Evolutionary conservation across 495 filamentous ascomycete genomes (phyloP), one percentile per base, ranked within the genome.

Genomic region (Xylaria acuta): DNA sequence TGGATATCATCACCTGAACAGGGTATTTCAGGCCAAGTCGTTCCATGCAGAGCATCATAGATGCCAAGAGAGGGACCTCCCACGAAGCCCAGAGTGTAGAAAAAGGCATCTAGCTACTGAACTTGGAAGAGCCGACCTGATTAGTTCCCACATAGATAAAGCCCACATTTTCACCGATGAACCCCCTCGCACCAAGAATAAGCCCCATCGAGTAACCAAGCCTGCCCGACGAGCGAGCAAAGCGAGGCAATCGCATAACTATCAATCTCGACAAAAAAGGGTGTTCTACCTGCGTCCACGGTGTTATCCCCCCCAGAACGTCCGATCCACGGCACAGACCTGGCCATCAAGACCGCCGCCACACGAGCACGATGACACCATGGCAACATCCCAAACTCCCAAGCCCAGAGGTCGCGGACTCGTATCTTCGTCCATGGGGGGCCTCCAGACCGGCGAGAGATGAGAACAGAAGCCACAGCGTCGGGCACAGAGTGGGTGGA

Each of bases 161-260:
- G 85, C 83, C 83, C 62, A 83, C 79, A 38, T 51, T 41, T 45
- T 66, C 30, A 27, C 34, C 49, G 73, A 75, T 78, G 79, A 82
- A 82, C 77, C 92, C 91, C 92, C 95, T 97, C 94, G 94, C 92
- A 90, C 93, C 96, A 93, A 97, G 94, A 98, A 97, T 99, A 94
- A 97, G 96, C 96, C 96, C 96, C 96, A 97, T 99, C 94, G 94
- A 97, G 96, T 98, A 95, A 97, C 93, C 89, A 79, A 80, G 79
- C 76, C 73, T 88, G 90, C 88, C 84, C 78, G 58, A 43, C 74
- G 76, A 76, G 74, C 71, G 75, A 80, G 72, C 77, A 78, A 80
- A 53, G 76, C 73, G 74, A 78, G 87, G 93, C 93, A 97, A 98
- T 98, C 96, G 95, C 95, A 98, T 99, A 90, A 92, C 96, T 98